Percentiles rank a stretch among this genome's conserved stretches.
Conservation (phyloP, 139 green algal species). For the Dunaliella sp. region DNA sequence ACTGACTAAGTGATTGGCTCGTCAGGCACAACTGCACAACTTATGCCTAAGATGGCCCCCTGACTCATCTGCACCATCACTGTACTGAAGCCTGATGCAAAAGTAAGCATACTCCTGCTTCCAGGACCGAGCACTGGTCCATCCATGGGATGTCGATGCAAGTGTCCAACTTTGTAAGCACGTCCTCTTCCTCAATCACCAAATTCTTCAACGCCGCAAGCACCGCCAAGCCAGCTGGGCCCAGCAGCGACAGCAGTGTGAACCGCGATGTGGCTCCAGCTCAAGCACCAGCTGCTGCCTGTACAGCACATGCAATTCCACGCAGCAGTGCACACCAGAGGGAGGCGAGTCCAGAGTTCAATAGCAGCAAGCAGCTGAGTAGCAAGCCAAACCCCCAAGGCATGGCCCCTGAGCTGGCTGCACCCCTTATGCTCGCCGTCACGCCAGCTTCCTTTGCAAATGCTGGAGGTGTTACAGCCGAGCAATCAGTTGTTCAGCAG, state of each 20-base stretch:
- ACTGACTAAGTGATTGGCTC: neutral
- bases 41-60: neutral
- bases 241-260: neutral
- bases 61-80: neutral
- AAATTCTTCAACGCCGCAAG: slow-evolving; percentile 24
- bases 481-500: no score
- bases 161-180: slow-evolving; percentile 48
- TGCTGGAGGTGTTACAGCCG: no score
- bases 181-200: slow-evolving; percentile 53
- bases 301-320: no score
- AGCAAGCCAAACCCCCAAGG: no score
- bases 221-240: slow-evolving; percentile 4
- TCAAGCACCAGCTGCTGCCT: neutral
- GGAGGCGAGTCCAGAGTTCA: no score
- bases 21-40: neutral
- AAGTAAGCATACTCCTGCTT: neutral
- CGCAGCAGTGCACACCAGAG: no score
- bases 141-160: slow-evolving; percentile 45
- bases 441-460: no score
- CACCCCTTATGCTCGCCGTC: no score
- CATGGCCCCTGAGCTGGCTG: no score
- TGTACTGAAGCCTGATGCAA: neutral
- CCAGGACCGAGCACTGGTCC: slow-evolving; percentile 35
- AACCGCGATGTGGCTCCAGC: neutral
- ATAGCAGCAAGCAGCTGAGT: no score